Evolutionary conservation across 2,329 filamentous ascomycete species (phyloP).

Genomic region (Emmonsiellopsis sp.): DNA sequence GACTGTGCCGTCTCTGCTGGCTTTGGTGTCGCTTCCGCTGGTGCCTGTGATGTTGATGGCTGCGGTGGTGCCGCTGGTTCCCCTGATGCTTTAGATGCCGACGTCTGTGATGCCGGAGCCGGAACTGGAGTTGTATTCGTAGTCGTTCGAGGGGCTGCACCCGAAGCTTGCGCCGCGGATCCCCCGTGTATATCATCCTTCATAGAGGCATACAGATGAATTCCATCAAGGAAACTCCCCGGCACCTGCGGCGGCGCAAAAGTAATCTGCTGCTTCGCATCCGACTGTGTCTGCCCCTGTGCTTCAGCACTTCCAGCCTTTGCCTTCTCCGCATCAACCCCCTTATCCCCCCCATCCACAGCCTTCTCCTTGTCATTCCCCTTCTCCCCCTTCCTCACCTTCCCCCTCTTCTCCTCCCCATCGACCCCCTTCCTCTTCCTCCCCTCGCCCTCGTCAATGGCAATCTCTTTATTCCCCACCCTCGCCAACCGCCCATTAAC

Average conservation of each 20-base stretch:
- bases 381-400: not conserved
- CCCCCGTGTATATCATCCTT: slow-evolving; percentile 4
- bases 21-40: not conserved
- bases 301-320: not conserved
- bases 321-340: not conserved
- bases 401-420: slow-evolving; percentile 1
- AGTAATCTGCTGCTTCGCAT: not conserved
- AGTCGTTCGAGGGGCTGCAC: not conserved
- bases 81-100: not conserved
- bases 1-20: not conserved
- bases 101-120: not conserved
- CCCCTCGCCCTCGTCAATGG: slow-evolving; percentile 30
- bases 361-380: not conserved
- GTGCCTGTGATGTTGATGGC: slow-evolving; percentile 3
- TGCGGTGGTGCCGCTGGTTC: not conserved
- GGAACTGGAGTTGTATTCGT: not conserved
- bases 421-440: slow-evolving; percentile 42
- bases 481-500: slow-evolving; percentile 64
- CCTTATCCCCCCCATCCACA: not conserved
- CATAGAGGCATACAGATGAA: slow-evolving; percentile 17
- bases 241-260: slow-evolving; percentile 3
- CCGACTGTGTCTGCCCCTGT: not conserved
- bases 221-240: slow-evolving; percentile 16
- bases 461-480: slow-evolving; percentile 54
- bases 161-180: not conserved